A percentile compares a stretch with the other conserved stretches of the same genome.
phyloP scores from a whole-genome alignment of 257 asterid species.

The Linderniella brevidens region DNA sequence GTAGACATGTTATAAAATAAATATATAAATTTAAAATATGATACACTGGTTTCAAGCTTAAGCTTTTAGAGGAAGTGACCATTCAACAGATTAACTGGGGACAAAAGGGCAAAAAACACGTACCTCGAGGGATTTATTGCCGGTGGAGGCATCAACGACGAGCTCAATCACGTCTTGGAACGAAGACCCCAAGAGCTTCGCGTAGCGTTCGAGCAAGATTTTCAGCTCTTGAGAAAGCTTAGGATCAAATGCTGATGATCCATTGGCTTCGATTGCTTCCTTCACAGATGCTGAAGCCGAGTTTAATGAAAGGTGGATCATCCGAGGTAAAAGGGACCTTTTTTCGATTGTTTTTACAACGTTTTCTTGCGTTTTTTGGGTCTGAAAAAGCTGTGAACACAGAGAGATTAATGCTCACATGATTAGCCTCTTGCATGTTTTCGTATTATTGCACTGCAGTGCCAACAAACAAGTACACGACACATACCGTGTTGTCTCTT shows the following conservation, averaged over 20 bases:
- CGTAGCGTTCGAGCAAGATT: slow-evolving; percentile 67
- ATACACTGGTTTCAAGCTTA: too few species aligned
- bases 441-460: background rate
- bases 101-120: background rate
- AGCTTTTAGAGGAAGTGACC: background rate
- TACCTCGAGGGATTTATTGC: slow-evolving; percentile 50
- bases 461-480: background rate
- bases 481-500: slow-evolving; percentile 47
- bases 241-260: slow-evolving; percentile 37
- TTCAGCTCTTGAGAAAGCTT: slow-evolving; percentile 55
- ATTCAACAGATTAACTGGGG: background rate
- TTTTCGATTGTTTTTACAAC: slow-evolving; percentile 43
- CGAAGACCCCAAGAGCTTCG: slow-evolving; percentile 50
- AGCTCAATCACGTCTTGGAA: slow-evolving; percentile 71
- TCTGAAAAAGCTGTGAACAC: slow-evolving; percentile 30
- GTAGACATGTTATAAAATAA: too few species aligned
- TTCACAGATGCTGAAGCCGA: slow-evolving; percentile 66
- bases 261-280: slow-evolving; percentile 62
- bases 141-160: slow-evolving; percentile 51
- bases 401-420: slow-evolving; percentile 4
- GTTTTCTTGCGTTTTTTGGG: slow-evolving; percentile 37
- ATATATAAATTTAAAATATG: too few species aligned
- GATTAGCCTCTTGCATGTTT: slow-evolving; percentile 1
- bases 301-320: slow-evolving; percentile 63
- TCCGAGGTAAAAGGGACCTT: slow-evolving; percentile 85